phyloP scores from a whole-genome alignment of 2,329 filamentous ascomycete genomes.

The Neurospora sp. region DNA sequence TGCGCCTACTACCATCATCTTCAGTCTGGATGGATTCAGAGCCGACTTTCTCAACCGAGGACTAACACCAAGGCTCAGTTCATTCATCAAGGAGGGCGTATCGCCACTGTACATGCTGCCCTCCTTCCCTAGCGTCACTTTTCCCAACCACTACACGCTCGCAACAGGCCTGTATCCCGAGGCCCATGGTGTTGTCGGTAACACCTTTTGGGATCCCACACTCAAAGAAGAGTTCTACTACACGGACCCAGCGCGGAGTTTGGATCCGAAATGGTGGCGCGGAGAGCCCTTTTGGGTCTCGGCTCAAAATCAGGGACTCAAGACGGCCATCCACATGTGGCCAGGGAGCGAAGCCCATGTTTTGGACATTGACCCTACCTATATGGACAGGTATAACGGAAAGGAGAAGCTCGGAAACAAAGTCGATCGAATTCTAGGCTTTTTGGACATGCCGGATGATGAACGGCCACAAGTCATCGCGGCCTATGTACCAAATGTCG shows the following conservation, averaged over 20 bases:
- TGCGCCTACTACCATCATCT: conserved; percentile 81
- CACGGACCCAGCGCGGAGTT: conserved; percentile 63
- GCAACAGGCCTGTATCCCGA: conserved; percentile 90
- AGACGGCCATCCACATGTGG: conserved; percentile 94
- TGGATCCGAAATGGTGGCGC: conserved; percentile 88
- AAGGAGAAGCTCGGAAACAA: conserved; percentile 67
- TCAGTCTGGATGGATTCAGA: conserved; percentile 91
- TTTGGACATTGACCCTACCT: conserved; percentile 61
- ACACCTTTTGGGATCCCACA: conserved; percentile 84
- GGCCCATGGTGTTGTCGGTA: conserved; percentile 85
- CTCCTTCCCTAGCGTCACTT: conserved; percentile 92
- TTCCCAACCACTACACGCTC: conserved; percentile 91
- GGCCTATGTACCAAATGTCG: conserved; percentile 89
- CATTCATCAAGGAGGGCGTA: conserved; percentile 72
- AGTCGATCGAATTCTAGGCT: conserved; percentile 67
- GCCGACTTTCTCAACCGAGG: conserved; percentile 83
- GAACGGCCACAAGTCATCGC: conserved; percentile 85
- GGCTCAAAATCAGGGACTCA: conserved; percentile 71
- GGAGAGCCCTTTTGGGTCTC: conserved; percentile 93
- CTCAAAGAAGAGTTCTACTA: conserved; percentile 78
- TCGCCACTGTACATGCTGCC: conserved; percentile 89
- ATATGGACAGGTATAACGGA: conserved; percentile 77
- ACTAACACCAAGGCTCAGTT: conserved; percentile 71
- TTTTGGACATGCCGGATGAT: conserved; percentile 72
- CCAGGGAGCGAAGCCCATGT: conserved; percentile 89